phyloP scores from a whole-genome alignment of 805 yeast genomes.

The Schizosaccharomyces lindneri region DNA sequence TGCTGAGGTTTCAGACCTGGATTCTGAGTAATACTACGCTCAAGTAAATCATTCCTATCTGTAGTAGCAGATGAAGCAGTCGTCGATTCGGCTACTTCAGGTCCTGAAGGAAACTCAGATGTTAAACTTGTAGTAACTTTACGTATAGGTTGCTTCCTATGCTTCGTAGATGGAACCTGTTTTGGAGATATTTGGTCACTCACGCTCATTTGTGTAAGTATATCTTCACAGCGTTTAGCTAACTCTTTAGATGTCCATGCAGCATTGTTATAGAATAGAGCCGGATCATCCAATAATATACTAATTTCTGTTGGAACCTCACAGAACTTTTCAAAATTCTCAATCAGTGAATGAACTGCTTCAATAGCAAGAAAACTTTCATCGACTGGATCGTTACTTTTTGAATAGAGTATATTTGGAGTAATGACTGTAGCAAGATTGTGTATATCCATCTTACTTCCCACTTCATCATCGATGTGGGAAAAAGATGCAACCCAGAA shows the following conservation, averaged over 20 bases:
- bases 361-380: slow-evolving; percentile 55
- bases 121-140: neutral
- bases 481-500: slow-evolving; percentile 93
- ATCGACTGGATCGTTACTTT: slow-evolving; percentile 10
- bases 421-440: slow-evolving; percentile 87
- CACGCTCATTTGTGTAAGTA: neutral
- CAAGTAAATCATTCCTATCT: neutral
- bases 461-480: slow-evolving; percentile 67
- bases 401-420: slow-evolving; percentile 54
- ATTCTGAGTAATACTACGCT: neutral
- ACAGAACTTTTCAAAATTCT: slow-evolving; percentile 53
- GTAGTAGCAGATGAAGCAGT: neutral
- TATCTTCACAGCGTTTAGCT: slow-evolving; percentile 8
- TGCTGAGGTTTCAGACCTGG: neutral
- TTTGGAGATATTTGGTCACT: neutral
- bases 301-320: slow-evolving; percentile 46
- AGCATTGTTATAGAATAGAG: slow-evolving; percentile 6
- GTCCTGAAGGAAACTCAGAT: neutral
- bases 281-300: slow-evolving; percentile 24
- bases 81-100: neutral
- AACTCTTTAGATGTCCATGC: slow-evolving; percentile 13
- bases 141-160: neutral
- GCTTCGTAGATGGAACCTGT: neutral
- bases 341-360: slow-evolving; percentile 61
- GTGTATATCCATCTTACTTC: slow-evolving; percentile 89